Conservation (phyloP, 306 rosid genomes). For the Albizia julibrissin region DNA sequence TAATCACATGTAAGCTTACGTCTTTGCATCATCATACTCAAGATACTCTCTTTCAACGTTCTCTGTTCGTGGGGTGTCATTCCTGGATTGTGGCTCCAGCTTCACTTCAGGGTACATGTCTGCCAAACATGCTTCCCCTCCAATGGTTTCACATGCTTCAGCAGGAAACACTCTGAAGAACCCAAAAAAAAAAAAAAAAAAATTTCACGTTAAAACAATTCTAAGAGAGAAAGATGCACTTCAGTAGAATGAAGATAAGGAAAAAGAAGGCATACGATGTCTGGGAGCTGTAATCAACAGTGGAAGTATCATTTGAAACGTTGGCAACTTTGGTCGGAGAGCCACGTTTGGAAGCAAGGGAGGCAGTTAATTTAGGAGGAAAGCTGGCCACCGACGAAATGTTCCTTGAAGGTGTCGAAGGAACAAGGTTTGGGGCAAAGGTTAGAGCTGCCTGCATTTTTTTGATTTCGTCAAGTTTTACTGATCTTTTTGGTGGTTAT, state of each 20-base stretch:
- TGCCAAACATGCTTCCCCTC: constrained; percentile 73
- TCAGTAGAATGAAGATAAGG: neutral
- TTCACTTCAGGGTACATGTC: constrained; percentile 59
- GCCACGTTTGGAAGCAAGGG: constrained; percentile 35
- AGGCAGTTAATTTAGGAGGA: constrained; percentile 33
- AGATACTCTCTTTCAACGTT: constrained; percentile 65
- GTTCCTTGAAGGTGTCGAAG: constrained; percentile 47
- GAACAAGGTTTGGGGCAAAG: constrained; percentile 48
- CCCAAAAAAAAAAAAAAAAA: neutral
- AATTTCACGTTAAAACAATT: neutral
- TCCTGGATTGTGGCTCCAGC: constrained; percentile 42
- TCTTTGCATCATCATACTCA: constrained; percentile 56
- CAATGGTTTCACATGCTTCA: constrained; percentile 75
- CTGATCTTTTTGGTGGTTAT: constrained; percentile 17
- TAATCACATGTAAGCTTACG: constrained; percentile 37
- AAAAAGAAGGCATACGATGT: constrained; percentile 49
- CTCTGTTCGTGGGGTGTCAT: constrained; percentile 34
- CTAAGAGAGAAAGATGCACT: neutral
- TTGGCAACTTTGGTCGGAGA: constrained; percentile 41
- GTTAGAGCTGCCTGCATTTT: constrained; percentile 59
- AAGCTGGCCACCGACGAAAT: constrained; percentile 24
- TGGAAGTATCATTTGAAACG: constrained; percentile 36
- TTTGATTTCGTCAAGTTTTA: constrained; percentile 26
- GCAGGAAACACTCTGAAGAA: constrained; percentile 59
- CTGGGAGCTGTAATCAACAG: constrained; percentile 52